A percentile compares a stretch with the other conserved stretches of the same genome.
phyloP scores from a whole-genome alignment of 2,329 filamentous ascomycete genomes.

The Chaetomiaceae sp. region DNA sequence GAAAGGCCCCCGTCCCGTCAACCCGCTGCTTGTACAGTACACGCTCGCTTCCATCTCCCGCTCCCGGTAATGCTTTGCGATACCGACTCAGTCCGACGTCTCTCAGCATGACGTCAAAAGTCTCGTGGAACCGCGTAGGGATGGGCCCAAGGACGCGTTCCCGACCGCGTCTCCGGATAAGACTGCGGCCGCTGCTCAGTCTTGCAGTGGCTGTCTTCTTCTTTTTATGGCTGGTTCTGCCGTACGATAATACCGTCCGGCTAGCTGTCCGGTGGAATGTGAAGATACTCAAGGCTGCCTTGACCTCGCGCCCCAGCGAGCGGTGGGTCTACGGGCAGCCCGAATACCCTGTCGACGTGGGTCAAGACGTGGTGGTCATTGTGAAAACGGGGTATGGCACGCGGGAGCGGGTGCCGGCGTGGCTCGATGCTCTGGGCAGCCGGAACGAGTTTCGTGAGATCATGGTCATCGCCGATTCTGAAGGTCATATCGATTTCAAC shows the following conservation, averaged over 20 bases:
- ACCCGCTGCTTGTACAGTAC: not conserved
- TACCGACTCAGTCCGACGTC: not conserved
- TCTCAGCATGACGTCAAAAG: not conserved
- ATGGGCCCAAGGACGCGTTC: constrained; percentile 1
- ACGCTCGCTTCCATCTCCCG: no score
- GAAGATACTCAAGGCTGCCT: constrained; percentile 11
- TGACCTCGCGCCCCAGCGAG: constrained; percentile 26
- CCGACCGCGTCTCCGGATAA: not conserved
- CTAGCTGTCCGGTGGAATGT: constrained; percentile 28
- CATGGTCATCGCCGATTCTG: constrained; percentile 50
- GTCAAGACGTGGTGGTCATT: constrained; percentile 46
- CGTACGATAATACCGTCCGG: constrained; percentile 30
- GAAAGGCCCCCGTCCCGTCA: no score
- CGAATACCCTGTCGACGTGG: constrained; percentile 42
- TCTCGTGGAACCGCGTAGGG: constrained; percentile 10
- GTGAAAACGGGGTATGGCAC: constrained; percentile 56
- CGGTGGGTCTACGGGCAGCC: constrained; percentile 22
- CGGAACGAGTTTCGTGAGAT: constrained; percentile 39
- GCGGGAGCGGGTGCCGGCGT: constrained; percentile 42
- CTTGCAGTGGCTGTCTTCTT: constrained; percentile 8
- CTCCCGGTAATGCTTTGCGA: not conserved
- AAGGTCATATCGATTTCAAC: constrained; percentile 17
- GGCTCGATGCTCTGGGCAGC: constrained; percentile 44
- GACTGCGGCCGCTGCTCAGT: not conserved
- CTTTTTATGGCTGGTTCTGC: constrained; percentile 26